Conservation (phyloP, 108 stramenopile species). For the Cylindrotheca fusiformis region DNA sequence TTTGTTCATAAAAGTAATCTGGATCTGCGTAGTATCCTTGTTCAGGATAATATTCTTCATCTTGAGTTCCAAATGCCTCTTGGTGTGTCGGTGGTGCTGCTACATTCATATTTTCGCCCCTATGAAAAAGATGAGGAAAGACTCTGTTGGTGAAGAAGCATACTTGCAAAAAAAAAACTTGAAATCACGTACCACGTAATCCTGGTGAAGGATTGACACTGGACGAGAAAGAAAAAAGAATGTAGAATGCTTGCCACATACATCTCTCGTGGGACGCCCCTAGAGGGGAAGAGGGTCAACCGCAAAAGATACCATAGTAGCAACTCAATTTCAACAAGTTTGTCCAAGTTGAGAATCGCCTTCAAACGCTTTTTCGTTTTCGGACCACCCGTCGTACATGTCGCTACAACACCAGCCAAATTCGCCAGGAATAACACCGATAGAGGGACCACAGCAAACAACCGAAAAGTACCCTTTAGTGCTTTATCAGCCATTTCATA, state of each 20-base stretch:
- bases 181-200: conserved; percentile 52
- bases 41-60: no score
- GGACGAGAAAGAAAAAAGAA: conserved; percentile 77
- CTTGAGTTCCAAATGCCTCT: no score
- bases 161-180: no score
- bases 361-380: conserved; percentile 72
- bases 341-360: conserved; percentile 80
- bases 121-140: no score
- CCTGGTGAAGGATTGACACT: conserved; percentile 74
- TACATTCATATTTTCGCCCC: no score
- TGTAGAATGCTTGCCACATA: conserved; percentile 73
- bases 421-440: conserved; percentile 69
- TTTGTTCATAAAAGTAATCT: no score
- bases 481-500: conserved; percentile 77
- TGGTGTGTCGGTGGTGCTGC: no score
- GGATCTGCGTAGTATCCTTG: no score
- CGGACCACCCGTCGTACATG: conserved; percentile 45
- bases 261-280: conserved; percentile 64
- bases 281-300: conserved; percentile 55
- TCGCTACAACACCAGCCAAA: conserved; percentile 67
- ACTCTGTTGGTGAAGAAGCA: no score
- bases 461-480: conserved; percentile 39
- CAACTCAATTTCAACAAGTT: conserved; percentile 61
- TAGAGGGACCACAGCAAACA: conserved; percentile 44
- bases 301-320: conserved; percentile 68